Percentiles rank a stretch among this genome's conserved stretches.
Conservation (phyloP, 371 early-diverging fungal genomes). For the Apophysomyces trapeziformis region DNA sequence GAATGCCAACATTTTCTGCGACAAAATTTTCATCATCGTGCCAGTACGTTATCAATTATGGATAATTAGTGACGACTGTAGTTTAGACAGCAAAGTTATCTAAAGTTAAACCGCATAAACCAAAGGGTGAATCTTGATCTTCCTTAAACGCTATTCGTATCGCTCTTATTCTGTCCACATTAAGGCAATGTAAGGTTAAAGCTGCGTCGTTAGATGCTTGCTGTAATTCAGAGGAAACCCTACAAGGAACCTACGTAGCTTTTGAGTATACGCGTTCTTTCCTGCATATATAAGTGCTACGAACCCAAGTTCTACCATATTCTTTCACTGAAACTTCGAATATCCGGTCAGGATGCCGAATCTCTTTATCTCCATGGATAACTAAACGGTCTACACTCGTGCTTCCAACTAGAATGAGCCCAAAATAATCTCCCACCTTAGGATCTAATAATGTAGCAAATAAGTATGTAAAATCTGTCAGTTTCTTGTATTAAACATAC, state of each 20-base stretch:
- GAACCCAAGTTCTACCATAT: conserved; percentile 6
- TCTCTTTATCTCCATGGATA: conserved; percentile 13
- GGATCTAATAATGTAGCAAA: conserved; percentile 30
- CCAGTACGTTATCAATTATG: background rate
- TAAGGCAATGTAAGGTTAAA: conserved; percentile 29
- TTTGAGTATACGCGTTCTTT: background rate
- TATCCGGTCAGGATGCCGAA: conserved; percentile 27
- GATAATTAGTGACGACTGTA: background rate
- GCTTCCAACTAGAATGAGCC: conserved; percentile 53
- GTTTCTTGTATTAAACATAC: conserved; percentile 23
- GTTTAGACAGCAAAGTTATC: conserved; percentile 43
- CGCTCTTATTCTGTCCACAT: conserved; percentile 23
- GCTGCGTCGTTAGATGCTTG: conserved; percentile 11
- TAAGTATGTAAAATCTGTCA: background rate
- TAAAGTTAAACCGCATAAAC: conserved; percentile 43
- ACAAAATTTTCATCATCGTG: no score
- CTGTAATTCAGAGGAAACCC: background rate
- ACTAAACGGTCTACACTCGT: conserved; percentile 12
- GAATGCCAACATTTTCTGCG: no score
- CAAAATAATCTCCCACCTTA: conserved; percentile 50
- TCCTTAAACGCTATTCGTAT: conserved; percentile 29
- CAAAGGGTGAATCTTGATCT: conserved; percentile 30
- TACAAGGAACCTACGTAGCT: conserved; percentile 25
- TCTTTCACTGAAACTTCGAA: conserved; percentile 25
- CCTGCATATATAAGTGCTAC: background rate